phyloP scores from a whole-genome alignment of 805 yeast species.

The Zygotorulaspora florentina region DNA sequence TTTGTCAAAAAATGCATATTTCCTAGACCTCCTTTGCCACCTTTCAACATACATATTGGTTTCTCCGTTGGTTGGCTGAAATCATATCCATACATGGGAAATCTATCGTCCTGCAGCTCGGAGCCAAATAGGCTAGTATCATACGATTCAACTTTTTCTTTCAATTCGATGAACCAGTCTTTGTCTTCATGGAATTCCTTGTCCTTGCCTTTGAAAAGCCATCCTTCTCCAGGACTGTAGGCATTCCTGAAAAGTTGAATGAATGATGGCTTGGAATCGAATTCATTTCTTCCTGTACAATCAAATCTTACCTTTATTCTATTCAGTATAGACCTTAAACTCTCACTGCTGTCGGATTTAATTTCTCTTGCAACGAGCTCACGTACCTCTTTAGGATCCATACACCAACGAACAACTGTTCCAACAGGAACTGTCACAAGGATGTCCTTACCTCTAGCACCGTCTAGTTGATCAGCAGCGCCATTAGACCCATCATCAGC shows the following conservation, averaged over 20 bases:
- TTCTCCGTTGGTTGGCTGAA: slow-evolving; percentile 52
- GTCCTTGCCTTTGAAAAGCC: slow-evolving; percentile 80
- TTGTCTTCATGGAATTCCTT: slow-evolving; percentile 63
- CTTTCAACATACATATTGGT: slow-evolving; percentile 68
- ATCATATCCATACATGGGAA: slow-evolving; percentile 83
- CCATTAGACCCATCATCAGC: slow-evolving; percentile 77
- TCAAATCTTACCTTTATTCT: slow-evolving; percentile 29
- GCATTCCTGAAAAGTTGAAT: slow-evolving; percentile 62
- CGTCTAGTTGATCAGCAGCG: slow-evolving; percentile 72
- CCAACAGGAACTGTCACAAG: slow-evolving; percentile 89
- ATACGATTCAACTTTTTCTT: slow-evolving; percentile 57
- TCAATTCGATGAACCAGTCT: slow-evolving; percentile 62
- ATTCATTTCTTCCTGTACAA: slow-evolving; percentile 32
- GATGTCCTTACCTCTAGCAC: slow-evolving; percentile 76
- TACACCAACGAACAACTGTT: slow-evolving; percentile 79
- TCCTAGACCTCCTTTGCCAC: slow-evolving; percentile 94
- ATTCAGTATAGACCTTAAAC: slow-evolving; percentile 24
- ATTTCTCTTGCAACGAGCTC: slow-evolving; percentile 23
- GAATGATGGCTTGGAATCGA: slow-evolving; percentile 37
- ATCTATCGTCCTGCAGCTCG: slow-evolving; percentile 60
- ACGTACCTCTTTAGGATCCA: slow-evolving; percentile 55
- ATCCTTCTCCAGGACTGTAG: slow-evolving; percentile 73
- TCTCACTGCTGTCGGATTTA: slow-evolving; percentile 16
- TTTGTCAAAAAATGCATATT: slow-evolving; percentile 90
- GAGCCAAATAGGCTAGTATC: slow-evolving; percentile 55